Evolutionary conservation across 1,284 basidiomycete species (phyloP).

Genomic region (Rhodotorula mucilaginosa): DNA sequence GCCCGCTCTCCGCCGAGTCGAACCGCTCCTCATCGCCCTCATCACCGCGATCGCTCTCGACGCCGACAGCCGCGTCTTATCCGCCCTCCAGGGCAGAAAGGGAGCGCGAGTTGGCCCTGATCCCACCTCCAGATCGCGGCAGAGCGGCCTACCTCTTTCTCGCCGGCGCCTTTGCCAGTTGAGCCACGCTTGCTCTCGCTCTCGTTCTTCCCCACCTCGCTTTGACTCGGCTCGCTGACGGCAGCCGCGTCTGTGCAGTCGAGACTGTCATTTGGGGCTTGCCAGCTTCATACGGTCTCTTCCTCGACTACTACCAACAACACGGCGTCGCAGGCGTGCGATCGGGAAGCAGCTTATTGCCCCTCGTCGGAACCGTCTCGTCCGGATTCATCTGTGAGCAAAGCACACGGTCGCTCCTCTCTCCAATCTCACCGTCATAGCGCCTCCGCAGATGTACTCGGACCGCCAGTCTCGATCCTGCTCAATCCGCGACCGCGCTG

Average conservation of each 20-base stretch:
- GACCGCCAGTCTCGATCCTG: constrained; percentile 24
- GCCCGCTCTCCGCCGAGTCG: background rate
- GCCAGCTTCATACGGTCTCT: constrained; percentile 46
- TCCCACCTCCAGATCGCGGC: constrained; percentile 13
- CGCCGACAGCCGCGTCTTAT: background rate
- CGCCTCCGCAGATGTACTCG: constrained; percentile 14
- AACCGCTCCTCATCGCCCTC: background rate
- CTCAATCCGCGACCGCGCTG: constrained; percentile 30
- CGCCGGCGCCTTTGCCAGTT: constrained; percentile 47
- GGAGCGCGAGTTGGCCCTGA: background rate
- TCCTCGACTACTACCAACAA: constrained; percentile 21
- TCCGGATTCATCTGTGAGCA: constrained; percentile 26
- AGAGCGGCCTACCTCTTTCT: constrained; percentile 44
- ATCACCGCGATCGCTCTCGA: background rate
- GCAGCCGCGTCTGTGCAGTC: constrained; percentile 27
- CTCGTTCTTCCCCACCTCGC: background rate
- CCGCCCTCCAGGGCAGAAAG: background rate
- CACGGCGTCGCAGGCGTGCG: constrained; percentile 5
- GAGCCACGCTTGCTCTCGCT: background rate
- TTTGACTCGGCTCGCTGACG: background rate
- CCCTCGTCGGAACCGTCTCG: constrained; percentile 22
- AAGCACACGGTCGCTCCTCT: background rate
- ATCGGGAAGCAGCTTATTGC: constrained; percentile 1
- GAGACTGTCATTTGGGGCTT: constrained; percentile 53
- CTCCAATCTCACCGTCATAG: accelerated